Evolutionary conservation across 306 rosid species (phyloP).

Genomic region (Luffa acutangula): DNA sequence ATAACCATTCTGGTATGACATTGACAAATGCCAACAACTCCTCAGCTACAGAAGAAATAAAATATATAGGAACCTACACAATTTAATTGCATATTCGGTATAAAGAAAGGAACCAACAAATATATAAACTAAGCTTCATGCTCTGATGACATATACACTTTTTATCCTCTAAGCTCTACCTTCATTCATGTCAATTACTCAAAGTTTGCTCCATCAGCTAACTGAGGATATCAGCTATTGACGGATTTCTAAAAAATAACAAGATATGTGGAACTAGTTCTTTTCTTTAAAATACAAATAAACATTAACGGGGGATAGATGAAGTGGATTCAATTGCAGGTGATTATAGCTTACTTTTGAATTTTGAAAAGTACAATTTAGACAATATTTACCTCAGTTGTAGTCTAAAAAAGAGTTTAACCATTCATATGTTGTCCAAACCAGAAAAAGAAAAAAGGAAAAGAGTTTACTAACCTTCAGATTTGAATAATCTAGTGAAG

Average conservation of each 20-base stretch:
- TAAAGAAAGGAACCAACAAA: constrained; percentile 3
- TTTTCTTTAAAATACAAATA: neutral
- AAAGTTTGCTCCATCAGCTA: neutral
- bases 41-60: constrained; percentile 74
- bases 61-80: constrained; percentile 74
- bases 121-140: neutral
- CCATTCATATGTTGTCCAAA: neutral
- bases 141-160: neutral
- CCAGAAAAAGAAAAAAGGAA: neutral
- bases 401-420: neutral
- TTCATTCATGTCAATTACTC: neutral
- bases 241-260: neutral
- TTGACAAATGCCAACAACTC: constrained; percentile 62
- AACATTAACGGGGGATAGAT: neutral
- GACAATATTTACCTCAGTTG: neutral
- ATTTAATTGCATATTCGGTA: neutral
- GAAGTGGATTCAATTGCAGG: neutral
- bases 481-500: constrained; percentile 42
- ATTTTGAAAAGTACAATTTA: neutral
- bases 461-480: constrained; percentile 36
- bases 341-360: neutral
- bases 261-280: neutral
- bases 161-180: neutral
- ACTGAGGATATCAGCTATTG: neutral
- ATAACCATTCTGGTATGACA: constrained; percentile 79